Conservation (phyloP, 164 flowering plant species). For the Echeveria elegans region DNA sequence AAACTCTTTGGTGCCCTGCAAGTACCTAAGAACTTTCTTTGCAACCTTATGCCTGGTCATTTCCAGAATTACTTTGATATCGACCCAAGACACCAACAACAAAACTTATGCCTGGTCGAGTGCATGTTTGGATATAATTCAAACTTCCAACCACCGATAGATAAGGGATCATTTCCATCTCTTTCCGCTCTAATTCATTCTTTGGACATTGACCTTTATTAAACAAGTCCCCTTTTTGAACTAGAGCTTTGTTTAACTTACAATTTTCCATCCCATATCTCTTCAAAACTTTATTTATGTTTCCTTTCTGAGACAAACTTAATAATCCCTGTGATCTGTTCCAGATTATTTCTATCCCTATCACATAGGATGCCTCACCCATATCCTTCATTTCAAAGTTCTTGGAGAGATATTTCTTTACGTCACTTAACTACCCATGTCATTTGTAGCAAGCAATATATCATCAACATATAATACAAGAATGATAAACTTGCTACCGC, state of each 20-base stretch:
- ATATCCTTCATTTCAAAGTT: no score
- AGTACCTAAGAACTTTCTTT: conserved; percentile 5
- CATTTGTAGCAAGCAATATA: not conserved
- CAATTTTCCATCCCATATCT: not conserved
- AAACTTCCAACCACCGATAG: conserved; percentile 4
- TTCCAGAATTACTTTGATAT: not conserved
- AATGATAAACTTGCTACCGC: not conserved
- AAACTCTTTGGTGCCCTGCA: conserved; percentile 1
- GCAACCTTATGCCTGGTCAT: not conserved
- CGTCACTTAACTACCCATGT: no score
- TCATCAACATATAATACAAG: conserved; percentile 14
- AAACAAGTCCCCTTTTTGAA: conserved; percentile 7
- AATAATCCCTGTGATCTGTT: conserved; percentile 1
- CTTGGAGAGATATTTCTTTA: no score
- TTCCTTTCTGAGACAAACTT: conserved; percentile 1
- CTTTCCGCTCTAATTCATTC: conserved; percentile 5
- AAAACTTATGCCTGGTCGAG: conserved; percentile 2
- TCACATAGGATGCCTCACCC: no score
- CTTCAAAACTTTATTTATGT: conserved; percentile 1
- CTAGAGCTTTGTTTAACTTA: not conserved
- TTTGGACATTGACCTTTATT: not conserved
- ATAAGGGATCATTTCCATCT: conserved; percentile 5
- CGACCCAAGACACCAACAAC: not conserved
- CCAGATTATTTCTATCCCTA: no score
- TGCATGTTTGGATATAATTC: not conserved